Evolutionary conservation across 2,329 filamentous ascomycete species (phyloP), one percentile per base, ranked within the genome.

Genomic region (Escovopsis weberi): DNA sequence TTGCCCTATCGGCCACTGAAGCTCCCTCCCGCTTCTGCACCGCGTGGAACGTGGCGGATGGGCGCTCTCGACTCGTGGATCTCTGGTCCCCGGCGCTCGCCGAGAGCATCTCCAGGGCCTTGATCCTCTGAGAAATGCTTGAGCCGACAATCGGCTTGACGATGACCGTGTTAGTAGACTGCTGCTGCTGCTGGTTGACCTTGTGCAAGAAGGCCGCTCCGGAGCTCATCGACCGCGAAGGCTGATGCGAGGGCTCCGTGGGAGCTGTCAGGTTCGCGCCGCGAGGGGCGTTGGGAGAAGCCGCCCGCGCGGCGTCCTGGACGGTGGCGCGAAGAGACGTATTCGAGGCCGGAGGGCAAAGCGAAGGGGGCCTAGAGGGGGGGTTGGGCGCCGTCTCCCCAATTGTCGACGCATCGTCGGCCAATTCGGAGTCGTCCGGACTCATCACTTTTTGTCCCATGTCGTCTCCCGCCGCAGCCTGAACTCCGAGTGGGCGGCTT

Each of bases 91-190:
- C 53, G 9, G 51, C 47, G 43, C 56, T 48, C 9, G 70, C 62
- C 45, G 80, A 72, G 50, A 91, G 72, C 59, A 86, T 88, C 57
- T 94, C 85, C 42, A 98, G 68, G 6, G 88, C 87, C 61, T 94
- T 93, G 59, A 96, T 96, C 36, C 91, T 81, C 59, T 89, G 85
- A 3, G 89, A 93, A 47, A 98, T 95, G 51, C 85, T 87, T 8
- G 84, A 87, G 7, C 86, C 88, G 23, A 96, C 75, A 53, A 85
- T 91, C 50, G 80, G 72, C 58, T 88, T 93, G 43, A 57, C 60
- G 38, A 71, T 65, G 34, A 38, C 26, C 40, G 81, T 55, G 41
- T 71, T 70, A 12, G 72, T 57, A 12, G 60, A 61, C 37, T 56
- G 59, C 28, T 67, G 61, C 15, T 15, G 15, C 51, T 75, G 73